These are phyloP conservation scores for Physcia stellaris DNA, from an alignment of 495 filamentous ascomycete genomes.

Conservation along the genomic window DNA sequence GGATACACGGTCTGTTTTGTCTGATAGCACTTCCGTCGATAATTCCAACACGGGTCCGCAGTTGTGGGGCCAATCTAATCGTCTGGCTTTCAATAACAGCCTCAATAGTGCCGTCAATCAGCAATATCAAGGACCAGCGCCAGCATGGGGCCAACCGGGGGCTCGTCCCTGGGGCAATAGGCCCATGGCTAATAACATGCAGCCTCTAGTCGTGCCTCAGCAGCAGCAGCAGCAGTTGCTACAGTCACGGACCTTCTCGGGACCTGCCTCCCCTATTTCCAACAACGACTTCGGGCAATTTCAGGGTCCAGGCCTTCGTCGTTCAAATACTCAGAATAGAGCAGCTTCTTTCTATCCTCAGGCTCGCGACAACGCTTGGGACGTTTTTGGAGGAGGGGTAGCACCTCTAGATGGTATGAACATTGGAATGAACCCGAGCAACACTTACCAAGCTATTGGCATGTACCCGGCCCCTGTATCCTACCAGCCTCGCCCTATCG, in stretches of 20 bases:
- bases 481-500: constrained; percentile 60
- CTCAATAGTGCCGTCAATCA: constrained; percentile 7
- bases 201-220: constrained; percentile 14
- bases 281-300: constrained; percentile 24
- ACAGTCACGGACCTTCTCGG: constrained; percentile 29
- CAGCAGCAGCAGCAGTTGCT: constrained; percentile 8
- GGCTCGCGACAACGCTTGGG: constrained; percentile 16
- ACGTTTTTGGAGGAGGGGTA: constrained; percentile 4
- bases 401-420: constrained; percentile 17
- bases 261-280: constrained; percentile 23
- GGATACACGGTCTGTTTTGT: constrained; percentile 49
- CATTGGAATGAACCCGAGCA: constrained; percentile 22
- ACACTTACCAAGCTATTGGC: constrained; percentile 32
- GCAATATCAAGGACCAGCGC: constrained; percentile 15
- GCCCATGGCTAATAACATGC: constrained; percentile 1
- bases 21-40: constrained; percentile 45
- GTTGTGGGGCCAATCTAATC: constrained; percentile 41
- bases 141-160: constrained; percentile 16
- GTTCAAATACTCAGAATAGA: constrained; percentile 25
- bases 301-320: constrained; percentile 26
- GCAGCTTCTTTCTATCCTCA: constrained; percentile 20
- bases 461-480: constrained; percentile 33
- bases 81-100: constrained; percentile 16
- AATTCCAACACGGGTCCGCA: constrained; percentile 46
- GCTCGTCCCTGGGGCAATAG: constrained; percentile 11